A percentile compares a stretch with the other conserved stretches of the same genome.
Conservation (phyloP, 2,329 filamentous ascomycete species). For the Xylariaceae sp. region DNA sequence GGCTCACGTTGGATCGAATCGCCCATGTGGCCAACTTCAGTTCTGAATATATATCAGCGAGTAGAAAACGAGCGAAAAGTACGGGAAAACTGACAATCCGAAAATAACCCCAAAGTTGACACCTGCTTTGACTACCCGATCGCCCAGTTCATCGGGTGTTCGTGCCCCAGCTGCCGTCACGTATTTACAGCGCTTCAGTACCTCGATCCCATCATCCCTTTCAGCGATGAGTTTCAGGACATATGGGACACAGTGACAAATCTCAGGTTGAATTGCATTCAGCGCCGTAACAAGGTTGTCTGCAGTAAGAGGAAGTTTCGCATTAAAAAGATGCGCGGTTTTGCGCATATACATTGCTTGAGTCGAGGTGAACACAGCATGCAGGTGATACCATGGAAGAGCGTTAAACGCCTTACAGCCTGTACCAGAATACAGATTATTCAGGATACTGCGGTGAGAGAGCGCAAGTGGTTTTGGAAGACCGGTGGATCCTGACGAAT, state of each 20-base stretch:
- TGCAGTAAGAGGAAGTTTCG: constrained; percentile 36
- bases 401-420: constrained; percentile 39
- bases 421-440: constrained; percentile 30
- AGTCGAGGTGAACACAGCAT: constrained; percentile 38
- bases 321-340: constrained; percentile 39
- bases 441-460: constrained; percentile 38
- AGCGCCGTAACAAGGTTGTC: constrained; percentile 33
- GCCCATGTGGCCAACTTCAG: constrained; percentile 40
- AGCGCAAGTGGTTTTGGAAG: constrained; percentile 42
- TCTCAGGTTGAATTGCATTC: constrained; percentile 34
- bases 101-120: constrained; percentile 37
- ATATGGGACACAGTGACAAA: constrained; percentile 39
- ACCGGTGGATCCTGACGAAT: constrained; percentile 47
- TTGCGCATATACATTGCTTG: constrained; percentile 42
- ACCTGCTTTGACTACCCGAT: constrained; percentile 34
- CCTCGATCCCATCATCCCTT: constrained; percentile 31
- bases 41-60: constrained; percentile 27
- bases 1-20: constrained; percentile 37
- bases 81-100: constrained; percentile 31
- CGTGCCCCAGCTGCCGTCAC: constrained; percentile 39
- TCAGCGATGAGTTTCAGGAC: constrained; percentile 38
- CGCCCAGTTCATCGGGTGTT: constrained; percentile 39
- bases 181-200: constrained; percentile 34
- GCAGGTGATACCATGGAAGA: constrained; percentile 41
- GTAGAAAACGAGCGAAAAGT: not conserved